phyloP scores from a whole-genome alignment of 768 basidiomycete species.

The Sarcomyxa edulis region DNA sequence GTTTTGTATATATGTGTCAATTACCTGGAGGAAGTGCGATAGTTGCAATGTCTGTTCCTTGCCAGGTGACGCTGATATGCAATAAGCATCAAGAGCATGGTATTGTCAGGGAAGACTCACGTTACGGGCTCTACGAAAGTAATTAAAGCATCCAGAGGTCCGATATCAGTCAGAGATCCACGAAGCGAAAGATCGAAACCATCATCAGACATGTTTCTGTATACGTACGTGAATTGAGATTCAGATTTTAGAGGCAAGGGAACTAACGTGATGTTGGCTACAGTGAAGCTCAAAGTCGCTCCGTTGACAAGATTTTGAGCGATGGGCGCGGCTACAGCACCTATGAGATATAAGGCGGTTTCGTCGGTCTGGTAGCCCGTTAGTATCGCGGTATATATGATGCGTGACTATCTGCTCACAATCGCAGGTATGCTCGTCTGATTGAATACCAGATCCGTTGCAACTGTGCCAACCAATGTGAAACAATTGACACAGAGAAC shows the following conservation, averaged over 20 bases:
- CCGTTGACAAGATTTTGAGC: slow-evolving; percentile 61
- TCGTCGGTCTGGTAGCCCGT: slow-evolving; percentile 44
- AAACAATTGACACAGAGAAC: background rate
- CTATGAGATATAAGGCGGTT: slow-evolving; percentile 60
- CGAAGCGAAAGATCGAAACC: slow-evolving; percentile 60
- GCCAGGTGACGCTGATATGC: slow-evolving; percentile 58
- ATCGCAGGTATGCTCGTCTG: slow-evolving; percentile 52
- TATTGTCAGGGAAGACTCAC: slow-evolving; percentile 26
- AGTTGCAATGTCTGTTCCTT: slow-evolving; percentile 57
- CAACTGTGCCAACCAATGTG: slow-evolving; percentile 26
- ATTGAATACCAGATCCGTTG: slow-evolving; percentile 50
- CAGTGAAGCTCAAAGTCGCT: slow-evolving; percentile 46
- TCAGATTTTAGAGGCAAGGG: background rate
- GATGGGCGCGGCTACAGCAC: slow-evolving; percentile 64
- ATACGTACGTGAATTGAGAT: background rate
- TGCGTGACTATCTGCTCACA: slow-evolving; percentile 25
- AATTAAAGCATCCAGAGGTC: slow-evolving; percentile 67
- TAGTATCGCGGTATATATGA: slow-evolving; percentile 4
- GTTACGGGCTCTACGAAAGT: slow-evolving; percentile 58
- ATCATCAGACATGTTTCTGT: slow-evolving; percentile 46
- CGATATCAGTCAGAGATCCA: slow-evolving; percentile 56
- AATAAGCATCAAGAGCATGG: background rate
- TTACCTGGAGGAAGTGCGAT: slow-evolving; percentile 57
- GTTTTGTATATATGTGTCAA: slow-evolving; percentile 9
- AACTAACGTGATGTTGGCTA: slow-evolving; percentile 54